Evolutionary conservation across 2,329 filamentous ascomycete species (phyloP), one percentile per base, ranked within the genome.

Genomic region (Cladosporium colombiae): DNA sequence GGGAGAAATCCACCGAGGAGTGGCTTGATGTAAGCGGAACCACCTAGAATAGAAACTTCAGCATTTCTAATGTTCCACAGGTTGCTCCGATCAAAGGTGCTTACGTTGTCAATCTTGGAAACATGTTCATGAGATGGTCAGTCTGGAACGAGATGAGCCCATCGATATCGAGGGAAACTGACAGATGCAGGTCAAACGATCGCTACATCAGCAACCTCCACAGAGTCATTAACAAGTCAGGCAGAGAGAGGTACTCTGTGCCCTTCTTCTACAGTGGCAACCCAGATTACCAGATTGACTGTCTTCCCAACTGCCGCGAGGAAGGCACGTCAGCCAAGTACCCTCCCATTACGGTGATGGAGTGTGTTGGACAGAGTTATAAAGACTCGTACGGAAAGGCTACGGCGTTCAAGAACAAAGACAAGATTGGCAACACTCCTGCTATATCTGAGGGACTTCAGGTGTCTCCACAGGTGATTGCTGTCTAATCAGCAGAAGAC

Each of bases 221-320:
- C 71, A 78, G 84, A 8, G 85, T 87, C 29, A 81, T 87, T 68
- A 86, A 86, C 75, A 78, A 78, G 52, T 81, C 80, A 2, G 78
- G 77, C 1, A 76, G 75, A 11, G 82, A 86, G 70, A 78, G 86
- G 44, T 87, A 86, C 71, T 85, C 82, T 7, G 77, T 87, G n/a
- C 83, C 84, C 0, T 82, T 86, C 61, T 87, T 86, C 73, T 82
- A 85, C 64, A 82, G 83, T 64, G 84, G 84, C 5, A 85, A 85
- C 73, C 76, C 83, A 6, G 82, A 85, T 49, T 76, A 70, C 40
- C 52, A 58, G 18, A 68, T 69, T 18, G 62, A 68, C 40, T 64
- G 62, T 23, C 53, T 64, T 37, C 62, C 62, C 14, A 65, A 65
- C 21, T 61, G 63, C 21, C 55, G 55, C 33, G 55, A 56, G 18